phyloP scores from a whole-genome alignment of 108 stramenopile species.

The Skeletonema menzelii region DNA sequence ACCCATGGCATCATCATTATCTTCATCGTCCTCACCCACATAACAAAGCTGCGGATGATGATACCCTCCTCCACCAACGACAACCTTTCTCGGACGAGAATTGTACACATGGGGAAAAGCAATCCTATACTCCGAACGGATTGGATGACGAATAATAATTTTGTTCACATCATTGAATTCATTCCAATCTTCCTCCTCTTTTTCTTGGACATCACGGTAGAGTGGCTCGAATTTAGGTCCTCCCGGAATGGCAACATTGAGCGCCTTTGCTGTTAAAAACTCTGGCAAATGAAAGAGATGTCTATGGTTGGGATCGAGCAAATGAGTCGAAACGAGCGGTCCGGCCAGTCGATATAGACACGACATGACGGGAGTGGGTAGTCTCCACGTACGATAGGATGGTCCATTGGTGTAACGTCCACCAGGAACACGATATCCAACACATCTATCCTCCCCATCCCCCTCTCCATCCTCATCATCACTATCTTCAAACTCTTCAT shows the following conservation, averaged over 20 bases:
- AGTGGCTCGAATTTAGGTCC: slow-evolving; percentile 99
- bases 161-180: slow-evolving; percentile 99
- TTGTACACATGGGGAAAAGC: slow-evolving; percentile 99
- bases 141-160: slow-evolving; percentile 96
- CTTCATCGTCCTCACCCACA: slow-evolving; percentile 83
- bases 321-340: slow-evolving; percentile 85
- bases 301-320: slow-evolving; percentile 87
- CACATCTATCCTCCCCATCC: slow-evolving; percentile 33
- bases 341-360: slow-evolving; percentile 94
- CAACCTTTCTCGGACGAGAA: slow-evolving; percentile 93
- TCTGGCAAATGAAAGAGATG: slow-evolving; percentile 94
- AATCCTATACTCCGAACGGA: slow-evolving; percentile 97
- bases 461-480: slow-evolving; percentile 69
- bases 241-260: slow-evolving; percentile 98
- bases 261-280: slow-evolving; percentile 98
- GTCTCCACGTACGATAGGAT: slow-evolving; percentile 92
- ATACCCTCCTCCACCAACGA: slow-evolving; percentile 76
- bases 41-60: slow-evolving; percentile 93
- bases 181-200: slow-evolving; percentile 99
- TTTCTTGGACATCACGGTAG: slow-evolving; percentile 91
- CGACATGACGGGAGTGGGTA: slow-evolving; percentile 94
- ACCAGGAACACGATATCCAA: slow-evolving; percentile 51
- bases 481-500: slow-evolving; percentile 46
- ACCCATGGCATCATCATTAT: slow-evolving; percentile 54
- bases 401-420: slow-evolving; percentile 90